A percentile compares a stretch with the other conserved stretches of the same genome.
Evolutionary conservation across 768 basidiomycete species (phyloP).

Genomic region (Clathrus columnatus): DNA sequence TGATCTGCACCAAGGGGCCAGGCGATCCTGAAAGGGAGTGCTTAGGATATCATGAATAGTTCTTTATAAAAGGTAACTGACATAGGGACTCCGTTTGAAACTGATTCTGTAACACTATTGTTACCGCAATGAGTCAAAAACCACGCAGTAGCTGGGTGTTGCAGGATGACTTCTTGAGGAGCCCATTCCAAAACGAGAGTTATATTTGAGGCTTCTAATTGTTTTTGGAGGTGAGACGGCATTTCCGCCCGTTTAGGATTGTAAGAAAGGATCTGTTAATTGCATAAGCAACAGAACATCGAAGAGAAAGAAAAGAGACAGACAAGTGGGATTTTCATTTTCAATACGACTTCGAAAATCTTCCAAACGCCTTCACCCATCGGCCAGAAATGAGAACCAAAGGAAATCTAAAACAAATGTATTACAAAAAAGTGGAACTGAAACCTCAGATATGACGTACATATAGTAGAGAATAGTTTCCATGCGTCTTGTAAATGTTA

Average conservation of each 20-base stretch:
- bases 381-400: slow-evolving; percentile 18
- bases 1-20: slow-evolving; percentile 22
- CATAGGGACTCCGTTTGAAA: slow-evolving; percentile 18
- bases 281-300: no score
- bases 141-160: slow-evolving; percentile 18
- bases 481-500: slow-evolving; percentile 8
- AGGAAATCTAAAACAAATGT: slow-evolving; percentile 15
- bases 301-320: neutral
- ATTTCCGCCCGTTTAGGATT: no score
- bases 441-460: slow-evolving; percentile 12
- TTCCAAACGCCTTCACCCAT: slow-evolving; percentile 15
- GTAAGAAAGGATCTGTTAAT: no score
- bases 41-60: neutral
- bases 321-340: slow-evolving; percentile 18
- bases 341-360: slow-evolving; percentile 17
- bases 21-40: slow-evolving; percentile 14
- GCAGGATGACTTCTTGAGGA: slow-evolving; percentile 20
- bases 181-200: slow-evolving; percentile 19
- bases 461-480: slow-evolving; percentile 17
- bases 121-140: slow-evolving; percentile 21
- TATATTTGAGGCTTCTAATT: slow-evolving; percentile 2
- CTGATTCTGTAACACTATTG: slow-evolving; percentile 18
- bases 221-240: no score
- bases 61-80: neutral
- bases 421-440: slow-evolving; percentile 1